Evolutionary conservation across 305 asterid genomes (phyloP).

Genomic region (Fraxinus platypoda): DNA sequence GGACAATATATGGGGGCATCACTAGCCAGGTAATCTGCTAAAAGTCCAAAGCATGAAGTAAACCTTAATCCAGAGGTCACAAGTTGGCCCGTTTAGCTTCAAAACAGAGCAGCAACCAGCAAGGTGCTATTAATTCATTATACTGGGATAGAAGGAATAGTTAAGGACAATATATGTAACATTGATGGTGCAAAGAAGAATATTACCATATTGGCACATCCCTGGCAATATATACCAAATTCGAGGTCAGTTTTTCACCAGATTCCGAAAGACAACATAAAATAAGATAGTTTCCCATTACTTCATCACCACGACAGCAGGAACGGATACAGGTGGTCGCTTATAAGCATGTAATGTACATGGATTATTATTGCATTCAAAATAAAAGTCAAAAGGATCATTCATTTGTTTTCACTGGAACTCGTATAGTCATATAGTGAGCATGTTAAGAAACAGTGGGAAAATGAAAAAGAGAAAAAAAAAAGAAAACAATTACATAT

Average conservation of each 20-base stretch:
- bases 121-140: not conserved
- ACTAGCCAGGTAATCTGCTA: not conserved
- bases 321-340: not conserved
- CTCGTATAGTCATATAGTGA: not conserved
- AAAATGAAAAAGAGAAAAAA: not conserved
- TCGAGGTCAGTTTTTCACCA: not conserved
- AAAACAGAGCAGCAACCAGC: not conserved
- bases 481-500: not conserved
- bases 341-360: not conserved
- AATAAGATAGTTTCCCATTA: not conserved
- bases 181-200: not conserved
- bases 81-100: not conserved
- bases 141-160: not conserved
- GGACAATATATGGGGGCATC: not conserved
- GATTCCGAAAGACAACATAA: not conserved
- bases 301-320: not conserved
- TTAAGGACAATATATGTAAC: not conserved
- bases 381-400: not conserved
- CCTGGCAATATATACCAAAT: not conserved
- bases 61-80: not conserved
- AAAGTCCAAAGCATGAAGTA: not conserved
- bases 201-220: not conserved
- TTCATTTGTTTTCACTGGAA: not conserved
- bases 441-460: not conserved
- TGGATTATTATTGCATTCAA: not conserved